Percentiles rank a stretch among this genome's conserved stretches.
These are phyloP conservation scores for Neurospora sp. DNA, from an alignment of 495 filamentous ascomycete species.

Conservation along the genomic window DNA sequence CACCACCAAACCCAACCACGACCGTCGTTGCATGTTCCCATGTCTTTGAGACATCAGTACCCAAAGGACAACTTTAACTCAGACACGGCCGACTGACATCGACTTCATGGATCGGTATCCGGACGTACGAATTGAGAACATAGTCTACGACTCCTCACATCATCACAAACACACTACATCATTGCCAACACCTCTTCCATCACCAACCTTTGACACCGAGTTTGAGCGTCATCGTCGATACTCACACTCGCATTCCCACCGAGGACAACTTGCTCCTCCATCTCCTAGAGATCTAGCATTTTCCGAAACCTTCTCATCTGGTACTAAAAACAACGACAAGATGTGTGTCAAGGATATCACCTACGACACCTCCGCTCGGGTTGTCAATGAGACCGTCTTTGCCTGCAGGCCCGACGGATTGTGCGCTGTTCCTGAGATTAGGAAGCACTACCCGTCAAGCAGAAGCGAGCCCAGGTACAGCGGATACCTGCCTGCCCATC, in stretches of 20 bases:
- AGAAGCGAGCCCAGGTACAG: conserved; percentile 14
- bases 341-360: conserved; percentile 35
- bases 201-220: background rate
- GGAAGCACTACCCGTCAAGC: conserved; percentile 12
- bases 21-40: conserved; percentile 24
- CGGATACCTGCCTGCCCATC: conserved; percentile 14
- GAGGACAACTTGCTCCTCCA: conserved; percentile 5
- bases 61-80: conserved; percentile 25
- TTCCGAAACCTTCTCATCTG: conserved; percentile 9
- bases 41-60: conserved; percentile 30
- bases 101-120: conserved; percentile 3
- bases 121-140: conserved; percentile 22
- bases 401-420: conserved; percentile 16
- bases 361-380: conserved; percentile 10
- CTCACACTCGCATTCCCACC: background rate
- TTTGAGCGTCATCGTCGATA: background rate
- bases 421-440: conserved; percentile 16
- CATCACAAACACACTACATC: conserved; percentile 7
- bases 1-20: background rate
- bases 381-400: conserved; percentile 16
- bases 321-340: conserved; percentile 19
- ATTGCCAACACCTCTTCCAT: background rate
- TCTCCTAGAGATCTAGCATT: conserved; percentile 10
- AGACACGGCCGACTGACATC: conserved; percentile 34
- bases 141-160: conserved; percentile 16